These are phyloP conservation scores for Yamadazyma atlantica DNA, from an alignment of 1,139 yeast species.

Conservation along the genomic window DNA sequence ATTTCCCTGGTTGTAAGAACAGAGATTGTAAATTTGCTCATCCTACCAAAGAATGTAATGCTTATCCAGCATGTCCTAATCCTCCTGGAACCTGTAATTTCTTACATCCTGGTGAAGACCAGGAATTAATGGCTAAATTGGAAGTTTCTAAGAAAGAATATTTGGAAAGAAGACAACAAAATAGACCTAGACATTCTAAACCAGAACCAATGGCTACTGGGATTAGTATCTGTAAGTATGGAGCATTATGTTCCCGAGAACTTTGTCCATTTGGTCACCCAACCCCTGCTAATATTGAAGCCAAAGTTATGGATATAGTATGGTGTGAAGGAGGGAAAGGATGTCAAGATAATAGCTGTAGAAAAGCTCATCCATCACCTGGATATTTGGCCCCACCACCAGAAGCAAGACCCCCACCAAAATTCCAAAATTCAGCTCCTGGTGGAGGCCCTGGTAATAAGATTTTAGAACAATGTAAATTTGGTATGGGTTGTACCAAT, in stretches of 20 bases:
- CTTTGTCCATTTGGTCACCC: conserved; percentile 90
- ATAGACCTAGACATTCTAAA: conserved; percentile 9
- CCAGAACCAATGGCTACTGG: conserved; percentile 33
- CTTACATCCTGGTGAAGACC: conserved; percentile 84
- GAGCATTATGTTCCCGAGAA: conserved; percentile 70
- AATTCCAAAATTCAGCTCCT: conserved; percentile 1
- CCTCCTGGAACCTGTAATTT: conserved; percentile 81
- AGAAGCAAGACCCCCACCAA: conserved; percentile 14
- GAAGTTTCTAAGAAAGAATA: conserved; percentile 57
- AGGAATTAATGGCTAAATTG: conserved; percentile 62
- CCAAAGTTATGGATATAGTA: conserved; percentile 62
- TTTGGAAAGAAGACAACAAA: conserved; percentile 33
- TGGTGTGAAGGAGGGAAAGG: conserved; percentile 76
- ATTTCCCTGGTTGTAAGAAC: conserved; percentile 75
- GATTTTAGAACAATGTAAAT: conserved; percentile 79
- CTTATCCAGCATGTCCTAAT: conserved; percentile 78
- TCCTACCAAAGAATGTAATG: conserved; percentile 73
- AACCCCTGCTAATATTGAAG: conserved; percentile 76
- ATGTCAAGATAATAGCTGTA: conserved; percentile 62
- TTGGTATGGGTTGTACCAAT: conserved; percentile 73
- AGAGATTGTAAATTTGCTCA: conserved; percentile 73
- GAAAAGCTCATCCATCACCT: conserved; percentile 81
- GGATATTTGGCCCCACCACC: conserved; percentile 37
- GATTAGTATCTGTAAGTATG: conserved; percentile 71
- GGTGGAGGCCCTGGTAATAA: conserved; percentile 22